These are phyloP conservation scores for Phalaenopsis hybrid DNA, from an alignment of 116 monocot species.

Conservation along the genomic window DNA sequence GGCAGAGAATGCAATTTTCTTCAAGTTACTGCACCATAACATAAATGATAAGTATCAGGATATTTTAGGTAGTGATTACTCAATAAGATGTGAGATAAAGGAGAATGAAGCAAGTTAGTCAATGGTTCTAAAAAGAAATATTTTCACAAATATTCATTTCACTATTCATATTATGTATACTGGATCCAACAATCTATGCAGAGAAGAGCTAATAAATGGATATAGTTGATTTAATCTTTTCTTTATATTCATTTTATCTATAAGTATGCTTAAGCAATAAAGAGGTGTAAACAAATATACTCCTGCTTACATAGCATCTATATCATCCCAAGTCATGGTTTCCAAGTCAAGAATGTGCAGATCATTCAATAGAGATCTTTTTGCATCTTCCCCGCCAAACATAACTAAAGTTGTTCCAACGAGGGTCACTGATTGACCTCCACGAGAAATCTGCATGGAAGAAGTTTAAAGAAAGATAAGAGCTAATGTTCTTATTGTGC, in stretches of 20 bases:
- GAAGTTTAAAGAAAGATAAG: background rate
- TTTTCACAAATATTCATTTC: background rate
- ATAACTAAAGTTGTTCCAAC: conserved; percentile 86
- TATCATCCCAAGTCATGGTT: conserved; percentile 99
- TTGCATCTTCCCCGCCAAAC: conserved; percentile 98
- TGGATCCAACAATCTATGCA: background rate
- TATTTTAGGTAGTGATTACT: background rate
- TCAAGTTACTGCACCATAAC: background rate
- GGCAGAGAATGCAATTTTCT: background rate
- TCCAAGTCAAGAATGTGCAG: conserved; percentile 97
- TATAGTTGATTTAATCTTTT: background rate
- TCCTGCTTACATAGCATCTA: conserved; percentile 81
- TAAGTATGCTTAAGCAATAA: background rate
- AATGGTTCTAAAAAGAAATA: background rate
- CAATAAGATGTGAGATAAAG: background rate
- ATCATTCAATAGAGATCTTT: conserved; percentile 94
- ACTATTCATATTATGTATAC: background rate
- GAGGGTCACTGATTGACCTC: conserved; percentile 91
- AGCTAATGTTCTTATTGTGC: background rate
- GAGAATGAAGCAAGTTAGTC: background rate
- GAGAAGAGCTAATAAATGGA: conserved; percentile 2
- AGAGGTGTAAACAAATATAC: background rate
- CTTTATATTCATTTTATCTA: background rate
- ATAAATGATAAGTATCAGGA: background rate
- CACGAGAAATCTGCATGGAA: conserved; percentile 79